Percentiles rank a stretch among this genome's conserved stretches.
Conservation (phyloP, 139 green algal species). For the Chlamydomonas asymmetrica region DNA sequence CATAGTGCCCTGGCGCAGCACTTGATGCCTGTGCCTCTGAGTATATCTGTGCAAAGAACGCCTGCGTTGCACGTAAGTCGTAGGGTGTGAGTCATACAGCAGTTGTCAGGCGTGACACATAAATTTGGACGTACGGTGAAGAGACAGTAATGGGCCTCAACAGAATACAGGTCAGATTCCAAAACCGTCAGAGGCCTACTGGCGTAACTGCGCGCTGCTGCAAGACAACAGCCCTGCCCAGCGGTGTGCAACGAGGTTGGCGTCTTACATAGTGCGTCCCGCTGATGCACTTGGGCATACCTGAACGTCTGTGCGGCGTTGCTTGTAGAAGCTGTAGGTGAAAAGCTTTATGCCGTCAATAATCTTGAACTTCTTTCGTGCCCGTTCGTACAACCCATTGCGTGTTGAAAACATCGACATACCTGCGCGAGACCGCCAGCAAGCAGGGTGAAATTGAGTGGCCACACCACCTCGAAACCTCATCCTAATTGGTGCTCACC, state of each 20-base stretch:
- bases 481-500: too few species aligned
- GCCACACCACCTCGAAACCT: background rate
- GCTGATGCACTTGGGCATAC: conserved; percentile 13
- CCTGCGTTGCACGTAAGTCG: too few species aligned
- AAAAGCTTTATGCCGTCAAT: conserved; percentile 87
- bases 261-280: too few species aligned
- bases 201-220: too few species aligned
- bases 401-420: conserved; percentile 90
- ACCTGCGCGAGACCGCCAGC: conserved; percentile 45
- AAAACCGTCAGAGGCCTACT: too few species aligned
- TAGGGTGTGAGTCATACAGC: too few species aligned
- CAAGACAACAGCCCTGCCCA: too few species aligned
- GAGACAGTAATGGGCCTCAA: too few species aligned
- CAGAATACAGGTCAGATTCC: too few species aligned
- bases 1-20: conserved; percentile 50
- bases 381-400: conserved; percentile 86
- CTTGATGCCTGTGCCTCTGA: conserved; percentile 60
- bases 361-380: conserved; percentile 73
- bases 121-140: too few species aligned
- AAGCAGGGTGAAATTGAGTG: background rate
- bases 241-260: too few species aligned
- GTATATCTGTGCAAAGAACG: conserved; percentile 87
- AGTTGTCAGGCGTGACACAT: too few species aligned
- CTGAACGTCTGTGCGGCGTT: conserved; percentile 54
- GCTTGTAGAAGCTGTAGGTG: conserved; percentile 83